These are phyloP conservation scores for Eleusine coracana DNA, from an alignment of 176 grass and related monocot genomes.

Conservation along the genomic window DNA sequence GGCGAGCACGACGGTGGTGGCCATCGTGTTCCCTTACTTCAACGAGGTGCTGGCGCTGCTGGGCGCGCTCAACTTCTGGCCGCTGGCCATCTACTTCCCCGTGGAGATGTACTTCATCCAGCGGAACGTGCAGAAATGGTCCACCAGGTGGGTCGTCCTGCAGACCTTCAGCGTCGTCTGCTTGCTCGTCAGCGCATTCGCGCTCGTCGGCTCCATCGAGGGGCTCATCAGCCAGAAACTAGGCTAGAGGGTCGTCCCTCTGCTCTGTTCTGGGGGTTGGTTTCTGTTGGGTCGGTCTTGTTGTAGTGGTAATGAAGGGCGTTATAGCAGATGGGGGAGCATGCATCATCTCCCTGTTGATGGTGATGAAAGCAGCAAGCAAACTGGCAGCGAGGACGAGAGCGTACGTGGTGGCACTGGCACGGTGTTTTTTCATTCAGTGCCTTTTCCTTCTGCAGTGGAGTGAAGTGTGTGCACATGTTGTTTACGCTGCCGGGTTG, in stretches of 20 bases:
- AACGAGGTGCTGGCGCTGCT: constrained; percentile 76
- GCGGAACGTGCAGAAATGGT: constrained; percentile 59
- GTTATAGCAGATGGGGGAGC: not conserved
- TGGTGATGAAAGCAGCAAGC: not conserved
- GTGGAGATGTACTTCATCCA: constrained; percentile 90
- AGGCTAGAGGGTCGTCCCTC: not conserved
- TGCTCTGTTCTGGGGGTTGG: not conserved
- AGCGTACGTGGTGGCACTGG: not conserved
- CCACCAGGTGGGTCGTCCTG: constrained; percentile 52
- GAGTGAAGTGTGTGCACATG: not conserved
- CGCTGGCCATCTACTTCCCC: constrained; percentile 82
- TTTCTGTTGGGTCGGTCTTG: not conserved
- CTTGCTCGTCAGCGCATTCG: constrained; percentile 66
- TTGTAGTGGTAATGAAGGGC: not conserved
- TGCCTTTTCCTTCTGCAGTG: constrained; percentile 24
- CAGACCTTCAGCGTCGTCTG: constrained; percentile 64
- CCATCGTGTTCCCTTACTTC: constrained; percentile 76
- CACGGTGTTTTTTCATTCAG: constrained; percentile 8
- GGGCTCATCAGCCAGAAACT: constrained; percentile 64
- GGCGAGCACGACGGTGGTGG: constrained; percentile 58
- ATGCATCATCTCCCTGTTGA: not conserved
- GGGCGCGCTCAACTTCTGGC: constrained; percentile 78
- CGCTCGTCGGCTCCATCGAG: constrained; percentile 71
- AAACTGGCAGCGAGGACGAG: not conserved
- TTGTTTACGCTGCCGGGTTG: not conserved